A percentile compares a stretch with the other conserved stretches of the same genome.
Evolutionary conservation across 192 early-diverging fungal genomes (phyloP).

Genomic region (Podila epigama): DNA sequence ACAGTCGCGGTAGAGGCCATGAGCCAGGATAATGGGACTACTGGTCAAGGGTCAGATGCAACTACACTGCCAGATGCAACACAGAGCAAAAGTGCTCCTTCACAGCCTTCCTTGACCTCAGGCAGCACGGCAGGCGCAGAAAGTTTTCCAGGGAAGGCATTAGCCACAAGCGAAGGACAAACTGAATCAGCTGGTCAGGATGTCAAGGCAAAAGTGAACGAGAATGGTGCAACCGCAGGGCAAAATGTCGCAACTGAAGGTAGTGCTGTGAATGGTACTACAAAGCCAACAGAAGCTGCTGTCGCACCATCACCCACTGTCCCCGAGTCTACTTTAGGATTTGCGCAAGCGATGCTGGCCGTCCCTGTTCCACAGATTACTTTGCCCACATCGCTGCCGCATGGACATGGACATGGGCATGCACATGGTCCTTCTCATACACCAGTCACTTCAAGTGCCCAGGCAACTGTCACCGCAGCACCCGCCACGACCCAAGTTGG

Average conservation of each 20-base stretch:
- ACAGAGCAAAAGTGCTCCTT: no score
- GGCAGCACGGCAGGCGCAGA: neutral
- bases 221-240: neutral
- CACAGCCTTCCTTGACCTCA: no score
- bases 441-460: conserved; percentile 1
- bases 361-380: conserved; percentile 43
- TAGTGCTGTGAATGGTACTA: neutral
- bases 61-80: neutral
- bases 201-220: no score
- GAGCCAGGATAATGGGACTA: neutral
- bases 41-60: conserved; percentile 6
- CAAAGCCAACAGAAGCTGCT: neutral
- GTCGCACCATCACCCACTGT: conserved; percentile 4
- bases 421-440: no score
- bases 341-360: conserved; percentile 46
- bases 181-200: neutral
- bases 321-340: conserved; percentile 20
- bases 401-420: conserved; percentile 26
- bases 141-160: neutral
- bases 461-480: neutral
- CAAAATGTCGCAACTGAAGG: conserved; percentile 3
- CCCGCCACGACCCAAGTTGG: neutral
- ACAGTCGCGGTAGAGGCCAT: neutral
- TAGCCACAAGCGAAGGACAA: neutral
- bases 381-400: conserved; percentile 14